Evolutionary conservation across 2,329 filamentous ascomycete genomes (phyloP).

Genomic region (Clarireedia monteithiana): DNA sequence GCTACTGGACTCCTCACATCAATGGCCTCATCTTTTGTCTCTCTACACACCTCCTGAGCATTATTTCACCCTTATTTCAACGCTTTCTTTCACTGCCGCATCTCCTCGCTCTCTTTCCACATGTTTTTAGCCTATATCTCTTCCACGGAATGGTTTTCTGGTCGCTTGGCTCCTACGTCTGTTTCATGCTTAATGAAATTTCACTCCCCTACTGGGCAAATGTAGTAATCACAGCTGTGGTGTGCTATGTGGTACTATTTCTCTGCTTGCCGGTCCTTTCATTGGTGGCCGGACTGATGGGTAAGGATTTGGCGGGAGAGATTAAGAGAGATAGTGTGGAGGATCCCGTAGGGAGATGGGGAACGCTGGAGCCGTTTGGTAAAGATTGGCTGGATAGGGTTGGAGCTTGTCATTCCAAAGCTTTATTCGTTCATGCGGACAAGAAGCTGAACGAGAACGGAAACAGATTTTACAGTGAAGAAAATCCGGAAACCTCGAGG

Average conservation of each 20-base stretch:
- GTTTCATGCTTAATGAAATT: conserved; percentile 14
- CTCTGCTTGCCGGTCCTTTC: conserved; percentile 19
- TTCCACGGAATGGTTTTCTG: conserved; percentile 35
- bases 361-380: conserved; percentile 13
- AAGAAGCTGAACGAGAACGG: background rate
- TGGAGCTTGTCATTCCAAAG: background rate
- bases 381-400: conserved; percentile 9
- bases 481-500: too few species aligned
- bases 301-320: conserved; percentile 13
- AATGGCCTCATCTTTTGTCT: conserved; percentile 35
- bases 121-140: conserved; percentile 42
- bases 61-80: conserved; percentile 33
- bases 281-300: conserved; percentile 18
- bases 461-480: background rate
- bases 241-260: conserved; percentile 3
- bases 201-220: conserved; percentile 23
- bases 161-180: conserved; percentile 23
- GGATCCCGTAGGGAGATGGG: conserved; percentile 6
- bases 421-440: background rate
- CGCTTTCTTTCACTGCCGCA: conserved; percentile 33
- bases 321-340: conserved; percentile 13
- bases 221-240: background rate
- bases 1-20: conserved; percentile 36
- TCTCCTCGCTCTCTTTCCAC: conserved; percentile 37
- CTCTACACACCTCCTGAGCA: conserved; percentile 30